Conservation (phyloP, 306 rosid genomes). For the Dryas alaskensis region DNA sequence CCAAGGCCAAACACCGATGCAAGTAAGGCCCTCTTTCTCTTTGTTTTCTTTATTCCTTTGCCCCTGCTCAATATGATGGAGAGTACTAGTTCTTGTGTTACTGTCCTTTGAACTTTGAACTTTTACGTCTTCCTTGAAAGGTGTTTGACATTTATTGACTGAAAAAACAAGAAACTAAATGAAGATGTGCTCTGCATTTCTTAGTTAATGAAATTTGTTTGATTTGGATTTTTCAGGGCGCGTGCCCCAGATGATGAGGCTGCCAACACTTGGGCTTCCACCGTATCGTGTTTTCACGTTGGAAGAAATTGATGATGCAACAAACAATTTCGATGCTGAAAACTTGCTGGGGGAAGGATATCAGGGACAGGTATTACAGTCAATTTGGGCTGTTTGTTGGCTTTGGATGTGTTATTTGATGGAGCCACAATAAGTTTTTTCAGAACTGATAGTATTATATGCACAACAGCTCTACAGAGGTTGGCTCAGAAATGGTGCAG, state of each 20-base stretch:
- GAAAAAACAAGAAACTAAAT: too few species aligned
- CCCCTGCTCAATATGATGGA: neutral
- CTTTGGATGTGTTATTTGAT: neutral
- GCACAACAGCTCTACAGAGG: conserved; percentile 65
- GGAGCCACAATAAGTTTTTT: neutral
- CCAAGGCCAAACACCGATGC: conserved; percentile 40
- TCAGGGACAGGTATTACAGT: conserved; percentile 51
- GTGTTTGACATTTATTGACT: too few species aligned
- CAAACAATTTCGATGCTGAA: conserved; percentile 61
- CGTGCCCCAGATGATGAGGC: conserved; percentile 48
- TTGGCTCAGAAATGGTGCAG: conserved; percentile 60
- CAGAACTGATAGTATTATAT: neutral
- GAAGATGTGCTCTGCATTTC: too few species aligned
- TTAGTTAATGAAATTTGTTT: neutral
- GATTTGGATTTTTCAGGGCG: conserved; percentile 37
- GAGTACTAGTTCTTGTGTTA: neutral
- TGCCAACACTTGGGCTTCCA: conserved; percentile 51
- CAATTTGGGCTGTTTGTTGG: neutral
- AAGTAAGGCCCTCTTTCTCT: conserved; percentile 43
- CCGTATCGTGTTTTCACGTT: conserved; percentile 59
- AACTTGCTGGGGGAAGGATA: conserved; percentile 56
- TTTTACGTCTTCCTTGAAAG: too few species aligned
- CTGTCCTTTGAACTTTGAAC: neutral
- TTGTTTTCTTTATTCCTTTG: conserved; percentile 3
- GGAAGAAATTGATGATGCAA: conserved; percentile 84